These are phyloP conservation scores for Taxawa tesnikishii DNA, from an alignment of 2,329 filamentous ascomycete genomes.

Conservation along the genomic window DNA sequence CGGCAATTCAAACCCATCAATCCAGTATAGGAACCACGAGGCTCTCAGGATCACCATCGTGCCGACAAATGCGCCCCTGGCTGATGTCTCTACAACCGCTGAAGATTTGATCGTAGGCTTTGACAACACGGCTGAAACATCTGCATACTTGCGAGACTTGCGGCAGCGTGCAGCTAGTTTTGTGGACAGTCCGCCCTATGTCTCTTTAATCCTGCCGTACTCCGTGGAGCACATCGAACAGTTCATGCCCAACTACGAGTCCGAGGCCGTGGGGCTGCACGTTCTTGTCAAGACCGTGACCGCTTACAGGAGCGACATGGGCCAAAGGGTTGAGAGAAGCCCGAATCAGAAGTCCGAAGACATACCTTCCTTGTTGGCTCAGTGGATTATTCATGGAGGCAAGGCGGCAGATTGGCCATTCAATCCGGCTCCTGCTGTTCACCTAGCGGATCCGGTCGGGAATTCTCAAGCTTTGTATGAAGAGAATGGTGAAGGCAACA, in stretches of 20 bases:
- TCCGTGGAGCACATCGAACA: conserved; percentile 32
- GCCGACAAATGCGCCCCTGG: neutral
- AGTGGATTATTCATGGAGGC: conserved; percentile 11
- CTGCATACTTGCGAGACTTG: neutral
- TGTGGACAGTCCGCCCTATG: conserved; percentile 12
- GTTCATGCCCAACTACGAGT: conserved; percentile 19
- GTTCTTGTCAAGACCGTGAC: conserved; percentile 24
- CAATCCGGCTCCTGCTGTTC: conserved; percentile 3
- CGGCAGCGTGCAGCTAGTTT: neutral
- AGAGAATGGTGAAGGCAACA: conserved; percentile 1
- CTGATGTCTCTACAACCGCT: neutral
- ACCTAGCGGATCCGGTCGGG: conserved; percentile 2
- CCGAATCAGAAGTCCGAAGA: conserved; percentile 14
- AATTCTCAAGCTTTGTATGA: conserved; percentile 5
- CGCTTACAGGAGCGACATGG: conserved; percentile 21
- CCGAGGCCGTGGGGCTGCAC: conserved; percentile 16
- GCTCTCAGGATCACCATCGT: conserved; percentile 2
- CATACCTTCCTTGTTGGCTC: conserved; percentile 16
- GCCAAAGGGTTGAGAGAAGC: conserved; percentile 15
- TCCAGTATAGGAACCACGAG: neutral
- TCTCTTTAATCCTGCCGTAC: conserved; percentile 27
- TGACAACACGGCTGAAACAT: conserved; percentile 1
- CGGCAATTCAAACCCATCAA: conserved; percentile 8
- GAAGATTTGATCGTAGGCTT: conserved; percentile 3
- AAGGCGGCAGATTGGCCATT: conserved; percentile 9